phyloP scores from a whole-genome alignment of 129 eudicot species.

The Pseudognaphalium luteoalbum region DNA sequence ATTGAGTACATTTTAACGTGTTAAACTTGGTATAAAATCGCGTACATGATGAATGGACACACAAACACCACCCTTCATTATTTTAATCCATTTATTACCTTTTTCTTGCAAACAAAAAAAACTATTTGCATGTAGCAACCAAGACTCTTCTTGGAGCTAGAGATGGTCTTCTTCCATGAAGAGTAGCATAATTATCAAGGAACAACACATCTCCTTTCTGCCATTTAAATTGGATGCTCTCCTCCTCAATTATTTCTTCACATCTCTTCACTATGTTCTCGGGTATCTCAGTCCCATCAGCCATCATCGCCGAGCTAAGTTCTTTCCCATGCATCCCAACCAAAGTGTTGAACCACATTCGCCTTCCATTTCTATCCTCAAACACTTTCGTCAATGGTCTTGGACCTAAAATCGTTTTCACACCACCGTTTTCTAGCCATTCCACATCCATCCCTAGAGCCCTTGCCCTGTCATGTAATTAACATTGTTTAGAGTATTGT shows the following conservation, averaged over 20 bases:
- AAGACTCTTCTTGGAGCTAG: conserved; percentile 64
- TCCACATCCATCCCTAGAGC: conserved; percentile 72
- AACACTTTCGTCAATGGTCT: conserved; percentile 55
- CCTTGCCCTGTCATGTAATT: conserved; percentile 49
- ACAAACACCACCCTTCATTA: conserved; percentile 16
- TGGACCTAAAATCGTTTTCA: conserved; percentile 61
- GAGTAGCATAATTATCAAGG: conserved; percentile 62
- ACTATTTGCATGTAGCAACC: conserved; percentile 64
- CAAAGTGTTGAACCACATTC: conserved; percentile 87
- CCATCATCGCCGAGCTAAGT: conserved; percentile 66
- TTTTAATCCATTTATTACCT: neutral
- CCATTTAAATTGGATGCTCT: conserved; percentile 81
- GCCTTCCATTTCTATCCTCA: conserved; percentile 71
- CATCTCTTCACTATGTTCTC: conserved; percentile 49
- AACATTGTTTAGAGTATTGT: neutral
- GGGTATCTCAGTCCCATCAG: conserved; percentile 71
- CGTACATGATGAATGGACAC: neutral
- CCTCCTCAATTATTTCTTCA: conserved; percentile 71
- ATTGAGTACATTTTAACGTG: neutral
- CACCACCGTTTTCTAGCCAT: conserved; percentile 72
- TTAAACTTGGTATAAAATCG: neutral
- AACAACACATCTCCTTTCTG: conserved; percentile 71
- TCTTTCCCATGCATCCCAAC: conserved; percentile 81
- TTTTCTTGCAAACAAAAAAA: neutral
- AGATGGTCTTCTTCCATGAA: conserved; percentile 80